phyloP scores from a whole-genome alignment of 2,329 filamentous ascomycete species.

The Phoma sp. region DNA sequence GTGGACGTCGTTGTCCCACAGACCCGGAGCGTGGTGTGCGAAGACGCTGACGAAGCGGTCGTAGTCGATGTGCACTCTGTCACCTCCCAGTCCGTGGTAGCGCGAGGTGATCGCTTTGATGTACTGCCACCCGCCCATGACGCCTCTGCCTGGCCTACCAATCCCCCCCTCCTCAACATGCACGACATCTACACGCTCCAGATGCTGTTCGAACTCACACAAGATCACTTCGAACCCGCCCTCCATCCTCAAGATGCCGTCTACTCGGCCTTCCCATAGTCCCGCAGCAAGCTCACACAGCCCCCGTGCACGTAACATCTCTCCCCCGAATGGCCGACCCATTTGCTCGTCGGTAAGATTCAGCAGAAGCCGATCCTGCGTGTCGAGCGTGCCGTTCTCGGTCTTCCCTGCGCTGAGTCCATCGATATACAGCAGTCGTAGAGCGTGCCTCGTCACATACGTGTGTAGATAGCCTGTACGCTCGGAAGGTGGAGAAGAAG shows the following conservation, averaged over 20 bases:
- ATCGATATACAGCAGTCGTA: slow-evolving; percentile 71
- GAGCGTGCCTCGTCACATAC: slow-evolving; percentile 63
- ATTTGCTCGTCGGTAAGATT: slow-evolving; percentile 34
- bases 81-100: slow-evolving; percentile 53
- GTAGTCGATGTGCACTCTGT: slow-evolving; percentile 55
- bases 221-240: slow-evolving; percentile 73
- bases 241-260: slow-evolving; percentile 71
- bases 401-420: slow-evolving; percentile 73
- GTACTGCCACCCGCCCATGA: slow-evolving; percentile 40
- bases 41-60: slow-evolving; percentile 58
- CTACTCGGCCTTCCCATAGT: slow-evolving; percentile 60
- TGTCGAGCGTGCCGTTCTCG: slow-evolving; percentile 68
- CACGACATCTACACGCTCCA: slow-evolving; percentile 32
- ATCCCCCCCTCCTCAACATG: background rate
- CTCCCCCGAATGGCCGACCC: slow-evolving; percentile 47
- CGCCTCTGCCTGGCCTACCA: background rate
- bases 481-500: background rate
- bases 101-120: slow-evolving; percentile 50
- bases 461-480: slow-evolving; percentile 65
- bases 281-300: slow-evolving; percentile 61
- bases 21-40: slow-evolving; percentile 36
- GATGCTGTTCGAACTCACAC: slow-evolving; percentile 63
- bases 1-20: slow-evolving; percentile 48
- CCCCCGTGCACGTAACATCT: slow-evolving; percentile 59
- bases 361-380: slow-evolving; percentile 67